Base-by-base conservation (phyloP, 106 monocot genomes). In the Gastrodia elata region DNA sequence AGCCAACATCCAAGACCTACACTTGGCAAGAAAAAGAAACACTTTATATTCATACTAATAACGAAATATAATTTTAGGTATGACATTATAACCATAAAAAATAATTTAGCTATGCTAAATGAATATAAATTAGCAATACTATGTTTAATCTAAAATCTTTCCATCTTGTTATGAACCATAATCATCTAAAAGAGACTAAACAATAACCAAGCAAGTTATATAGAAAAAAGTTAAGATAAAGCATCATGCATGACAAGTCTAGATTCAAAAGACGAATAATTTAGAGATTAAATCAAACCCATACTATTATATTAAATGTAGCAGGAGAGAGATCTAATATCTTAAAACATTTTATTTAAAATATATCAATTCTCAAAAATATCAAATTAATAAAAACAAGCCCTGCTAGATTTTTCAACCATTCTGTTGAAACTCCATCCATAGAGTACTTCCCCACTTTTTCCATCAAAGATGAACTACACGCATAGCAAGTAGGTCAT, bases 1-100 rank as follows among this genome's bases (percentile, higher is more conserved):
- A 72, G 37, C 43, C 61, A 64, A 70, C 35, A 36, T 64, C 65
- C 61, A 56, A 38, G 24, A 3, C 75, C 77, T 81, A 72, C 75
- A 78, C 22, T 64, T 71, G 41, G 0, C 8, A 70, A 75, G 40
- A 65, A 20, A 28, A n/a, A n/a, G 13, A 0, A 20, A 25, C 22
- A 30, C 15, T 20, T 75, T 41, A 36, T 30, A 1, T 64, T 25
- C 28, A 2, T 57, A 38, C 38, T 14, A 27, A 22, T 57, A 20
- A 25, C 25, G 39, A 34, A 52, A 22, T 73, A 33, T 14, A 36
- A 10, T 52, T 75, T 56, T 40, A 38, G 25, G 64, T 20, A 39
- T 2, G 15, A 61, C 0, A 52, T 13, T 30, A 24, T 57, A 57
- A 57, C 7, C 26, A 28, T 25, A 58, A 9, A 8, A 1, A 61